phyloP scores from a whole-genome alignment of 2,329 filamentous ascomycete genomes.

The Botrytis tulipae region DNA sequence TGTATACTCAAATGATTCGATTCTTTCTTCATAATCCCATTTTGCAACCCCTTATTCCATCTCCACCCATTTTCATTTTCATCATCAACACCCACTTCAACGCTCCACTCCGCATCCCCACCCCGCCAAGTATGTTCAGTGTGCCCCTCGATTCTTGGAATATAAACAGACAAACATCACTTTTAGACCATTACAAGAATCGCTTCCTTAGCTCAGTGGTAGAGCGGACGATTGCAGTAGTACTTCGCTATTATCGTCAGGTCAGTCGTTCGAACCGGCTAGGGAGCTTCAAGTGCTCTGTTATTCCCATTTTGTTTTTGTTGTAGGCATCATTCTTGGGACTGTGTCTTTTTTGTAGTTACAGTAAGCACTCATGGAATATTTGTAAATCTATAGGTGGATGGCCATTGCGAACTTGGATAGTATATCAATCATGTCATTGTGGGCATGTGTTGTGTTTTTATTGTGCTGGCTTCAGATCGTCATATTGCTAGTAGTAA shows the following conservation, averaged over 20 bases:
- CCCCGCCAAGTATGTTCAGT: neutral
- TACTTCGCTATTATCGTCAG: neutral
- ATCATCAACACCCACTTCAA: neutral
- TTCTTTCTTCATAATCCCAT: fast-evolving
- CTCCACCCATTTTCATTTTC: neutral
- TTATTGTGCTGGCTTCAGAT: no score
- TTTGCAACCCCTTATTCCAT: fast-evolving
- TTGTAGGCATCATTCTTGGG: fast-evolving
- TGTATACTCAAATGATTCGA: fast-evolving
- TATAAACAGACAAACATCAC: fast-evolving
- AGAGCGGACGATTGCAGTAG: slow-evolving; percentile 20
- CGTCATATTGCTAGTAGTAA: no score
- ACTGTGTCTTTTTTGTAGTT: no score
- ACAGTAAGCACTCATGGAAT: no score
- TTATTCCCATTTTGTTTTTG: neutral
- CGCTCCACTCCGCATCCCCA: neutral
- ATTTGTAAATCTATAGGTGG: no score
- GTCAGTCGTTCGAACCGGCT: slow-evolving; percentile 20
- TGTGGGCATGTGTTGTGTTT: no score
- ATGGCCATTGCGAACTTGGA: no score
- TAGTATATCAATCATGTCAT: no score
- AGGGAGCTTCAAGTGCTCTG: slow-evolving; percentile 10
- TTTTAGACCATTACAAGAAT: neutral
- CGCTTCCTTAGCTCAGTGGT: slow-evolving; percentile 19
- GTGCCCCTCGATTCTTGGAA: fast-evolving